phyloP scores from a whole-genome alignment of 2,329 filamentous ascomycete species.

The Talaromyces sp. region DNA sequence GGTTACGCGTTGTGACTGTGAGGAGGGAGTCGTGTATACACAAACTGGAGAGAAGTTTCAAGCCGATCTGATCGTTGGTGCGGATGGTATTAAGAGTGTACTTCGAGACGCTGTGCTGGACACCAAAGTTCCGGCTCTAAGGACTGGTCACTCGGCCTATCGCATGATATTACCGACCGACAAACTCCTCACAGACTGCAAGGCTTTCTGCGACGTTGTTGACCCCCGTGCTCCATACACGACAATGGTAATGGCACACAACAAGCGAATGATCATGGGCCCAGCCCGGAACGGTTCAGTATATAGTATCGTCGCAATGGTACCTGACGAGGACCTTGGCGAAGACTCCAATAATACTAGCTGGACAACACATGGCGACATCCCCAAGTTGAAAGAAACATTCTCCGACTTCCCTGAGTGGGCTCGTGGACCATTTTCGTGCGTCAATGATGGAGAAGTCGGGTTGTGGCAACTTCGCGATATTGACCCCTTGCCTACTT shows the following conservation, averaged over 20 bases:
- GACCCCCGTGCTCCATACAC: slow-evolving; percentile 41
- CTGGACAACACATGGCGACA: slow-evolving; percentile 41
- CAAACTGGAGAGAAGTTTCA: slow-evolving; percentile 19
- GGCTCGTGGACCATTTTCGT: slow-evolving; percentile 33
- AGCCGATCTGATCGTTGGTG: slow-evolving; percentile 29
- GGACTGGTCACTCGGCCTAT: slow-evolving; percentile 3
- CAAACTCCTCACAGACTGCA: slow-evolving; percentile 1
- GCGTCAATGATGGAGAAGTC: slow-evolving; percentile 29
- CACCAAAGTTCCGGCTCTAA: slow-evolving; percentile 10
- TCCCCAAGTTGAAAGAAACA: slow-evolving; percentile 33
- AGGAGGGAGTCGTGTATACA: slow-evolving; percentile 19
- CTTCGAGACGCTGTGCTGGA: slow-evolving; percentile 22
- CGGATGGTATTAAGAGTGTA: slow-evolving; percentile 29
- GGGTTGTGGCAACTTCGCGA: slow-evolving; percentile 48
- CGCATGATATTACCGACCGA: background rate
- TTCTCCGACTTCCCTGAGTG: slow-evolving; percentile 44
- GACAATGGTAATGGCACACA: slow-evolving; percentile 47
- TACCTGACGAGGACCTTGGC: slow-evolving; percentile 40
- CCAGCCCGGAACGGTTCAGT: slow-evolving; percentile 41
- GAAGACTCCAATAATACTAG: slow-evolving; percentile 37
- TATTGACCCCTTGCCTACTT: slow-evolving; percentile 39
- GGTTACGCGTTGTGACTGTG: slow-evolving; percentile 13
- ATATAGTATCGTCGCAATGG: slow-evolving; percentile 45
- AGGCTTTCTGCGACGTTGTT: slow-evolving; percentile 29
- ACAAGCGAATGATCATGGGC: slow-evolving; percentile 46